Evolutionary conservation across 1,284 basidiomycete genomes (phyloP), one percentile per base, ranked within the genome.

Genomic region (Veloboletus limbatus): DNA sequence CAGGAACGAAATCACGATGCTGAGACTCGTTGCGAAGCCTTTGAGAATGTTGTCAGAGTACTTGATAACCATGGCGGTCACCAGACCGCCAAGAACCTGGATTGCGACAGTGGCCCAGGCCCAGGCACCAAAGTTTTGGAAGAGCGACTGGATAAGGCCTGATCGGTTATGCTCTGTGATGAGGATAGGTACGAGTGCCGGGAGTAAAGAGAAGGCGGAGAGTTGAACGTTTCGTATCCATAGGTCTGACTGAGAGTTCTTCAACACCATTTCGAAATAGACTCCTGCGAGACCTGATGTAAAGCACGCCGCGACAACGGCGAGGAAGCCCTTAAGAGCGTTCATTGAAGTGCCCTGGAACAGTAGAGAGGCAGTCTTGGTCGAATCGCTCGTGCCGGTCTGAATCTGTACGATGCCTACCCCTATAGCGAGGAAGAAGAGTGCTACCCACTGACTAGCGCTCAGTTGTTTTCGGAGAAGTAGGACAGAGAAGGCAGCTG

Each of bases 191-290:
- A 89, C 71, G 34, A 96, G 70, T 4, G 95, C 95, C 2, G 96
- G 96, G 36, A 95, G 72, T 36, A 99, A 77, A 21, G 92, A 96
- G 72, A 97, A 98, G 48, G 93, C 76, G 20, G 93, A 97, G 11
- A 99, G 79, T 65, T 98, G 96, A 41, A 97, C 90, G 69, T 98
- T 99, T 57, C 96, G 87, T 46, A 96, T 86, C 95, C 95, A 97
- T 7, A 98, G 78, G 68, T 97, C 93, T 16, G 83, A 81, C 55
- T 83, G 82, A 9, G 89, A 91, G 56, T 82, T 86, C 71, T 98
- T 98, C 62, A 98, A 76, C 16, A 98, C 92, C 85, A 95, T 94
- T 72, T 98, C 96, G 59, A 98, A 97, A 73, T 98, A 98, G 22
- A 97, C 96, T 11, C 96, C 95, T 0, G 96, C 96, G n/a, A 98